Conservation (phyloP, 2,329 filamentous ascomycete species). For the Apiospora rasikravindrae region DNA sequence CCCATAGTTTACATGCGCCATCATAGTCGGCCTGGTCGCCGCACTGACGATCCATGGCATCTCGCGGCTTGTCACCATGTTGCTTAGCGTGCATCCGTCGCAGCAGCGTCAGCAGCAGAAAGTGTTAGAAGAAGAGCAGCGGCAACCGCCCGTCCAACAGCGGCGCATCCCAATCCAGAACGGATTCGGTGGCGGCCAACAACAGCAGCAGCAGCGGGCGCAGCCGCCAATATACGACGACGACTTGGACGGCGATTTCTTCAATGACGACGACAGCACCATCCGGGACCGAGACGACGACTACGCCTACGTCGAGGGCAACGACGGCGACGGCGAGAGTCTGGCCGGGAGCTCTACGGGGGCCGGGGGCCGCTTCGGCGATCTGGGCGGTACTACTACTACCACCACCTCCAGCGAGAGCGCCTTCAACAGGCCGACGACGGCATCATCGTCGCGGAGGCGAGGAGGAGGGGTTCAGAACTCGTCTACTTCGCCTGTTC, state of each 20-base stretch:
- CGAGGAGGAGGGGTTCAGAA: not conserved
- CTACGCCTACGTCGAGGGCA: constrained; percentile 15
- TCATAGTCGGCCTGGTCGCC: constrained; percentile 36
- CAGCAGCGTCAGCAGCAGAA: constrained; percentile 19
- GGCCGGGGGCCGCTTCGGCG: not conserved
- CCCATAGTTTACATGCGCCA: constrained; percentile 36
- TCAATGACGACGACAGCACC: constrained; percentile 20
- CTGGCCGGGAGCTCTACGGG: not conserved
- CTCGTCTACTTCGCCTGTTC: not conserved
- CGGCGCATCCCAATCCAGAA: not conserved
- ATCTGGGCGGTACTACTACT: not conserved
- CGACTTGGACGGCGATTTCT: not conserved
- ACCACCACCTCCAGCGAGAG: constrained; percentile 17
- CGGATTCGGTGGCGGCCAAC: not conserved
- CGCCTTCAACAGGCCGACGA: not conserved
- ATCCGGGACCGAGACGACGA: constrained; percentile 17
- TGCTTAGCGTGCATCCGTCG: constrained; percentile 34
- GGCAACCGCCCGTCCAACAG: not conserved
- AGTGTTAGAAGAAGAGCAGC: not conserved
- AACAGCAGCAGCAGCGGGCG: not conserved
- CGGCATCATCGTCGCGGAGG: not conserved
- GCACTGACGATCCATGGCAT: constrained; percentile 35
- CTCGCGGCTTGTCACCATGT: constrained; percentile 35
- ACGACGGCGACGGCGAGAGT: constrained; percentile 9
- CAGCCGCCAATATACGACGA: not conserved